Evolutionary conservation across 345 rosid species (phyloP).

Genomic region (Passiflora organensis): DNA sequence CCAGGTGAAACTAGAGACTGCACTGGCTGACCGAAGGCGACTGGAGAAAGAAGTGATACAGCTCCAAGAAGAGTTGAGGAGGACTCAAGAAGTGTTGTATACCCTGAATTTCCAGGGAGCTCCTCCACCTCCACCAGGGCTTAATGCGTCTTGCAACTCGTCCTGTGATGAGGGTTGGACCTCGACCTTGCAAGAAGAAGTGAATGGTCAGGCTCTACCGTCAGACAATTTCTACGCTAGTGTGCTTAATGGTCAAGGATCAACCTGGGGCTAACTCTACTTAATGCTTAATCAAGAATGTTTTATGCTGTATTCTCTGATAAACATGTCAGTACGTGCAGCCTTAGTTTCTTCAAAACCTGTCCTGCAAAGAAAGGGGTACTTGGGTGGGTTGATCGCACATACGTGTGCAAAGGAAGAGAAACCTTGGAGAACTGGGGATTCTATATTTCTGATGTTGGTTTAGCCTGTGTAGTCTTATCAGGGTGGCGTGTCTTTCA

Average conservation of each 20-base stretch:
- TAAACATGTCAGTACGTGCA: too few species aligned
- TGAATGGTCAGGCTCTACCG: constrained; percentile 32
- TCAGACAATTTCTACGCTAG: constrained; percentile 73
- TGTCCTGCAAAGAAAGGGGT: too few species aligned
- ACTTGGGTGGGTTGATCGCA: too few species aligned
- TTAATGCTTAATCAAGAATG: too few species aligned
- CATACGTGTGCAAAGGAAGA: too few species aligned
- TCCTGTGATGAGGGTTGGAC: constrained; percentile 37
- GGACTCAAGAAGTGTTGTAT: constrained; percentile 40
- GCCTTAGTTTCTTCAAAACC: too few species aligned
- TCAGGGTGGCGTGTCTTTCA: too few species aligned
- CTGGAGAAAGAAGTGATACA: constrained; percentile 58
- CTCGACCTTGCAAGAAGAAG: constrained; percentile 24
- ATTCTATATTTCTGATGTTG: too few species aligned
- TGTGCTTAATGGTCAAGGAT: constrained; percentile 38
- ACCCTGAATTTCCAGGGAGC: constrained; percentile 13
- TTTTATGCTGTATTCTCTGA: too few species aligned
- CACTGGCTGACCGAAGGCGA: constrained; percentile 46
- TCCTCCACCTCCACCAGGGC: not conserved
- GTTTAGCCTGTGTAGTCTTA: too few species aligned
- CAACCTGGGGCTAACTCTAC: constrained; percentile 32
- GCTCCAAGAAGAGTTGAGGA: constrained; percentile 63
- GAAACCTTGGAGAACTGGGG: too few species aligned
- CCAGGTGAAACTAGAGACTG: constrained; percentile 49
- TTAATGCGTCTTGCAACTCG: constrained; percentile 20